Percentiles rank a stretch among this genome's conserved stretches.
Evolutionary conservation across 345 rosid genomes (phyloP).

Genomic region (Arabis hirsuta): DNA sequence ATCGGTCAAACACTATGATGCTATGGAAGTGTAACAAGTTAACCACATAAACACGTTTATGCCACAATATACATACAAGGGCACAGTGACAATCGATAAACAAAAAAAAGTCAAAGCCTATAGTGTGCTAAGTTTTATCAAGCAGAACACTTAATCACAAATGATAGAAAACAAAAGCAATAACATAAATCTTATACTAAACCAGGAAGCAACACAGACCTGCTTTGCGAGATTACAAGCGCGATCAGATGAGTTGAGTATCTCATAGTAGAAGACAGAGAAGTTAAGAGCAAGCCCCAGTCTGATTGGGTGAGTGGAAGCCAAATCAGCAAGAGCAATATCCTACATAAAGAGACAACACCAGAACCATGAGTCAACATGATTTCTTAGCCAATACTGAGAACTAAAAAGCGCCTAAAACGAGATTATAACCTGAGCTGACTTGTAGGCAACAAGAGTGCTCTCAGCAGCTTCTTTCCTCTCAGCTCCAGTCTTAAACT

Average conservation of each 20-base stretch:
- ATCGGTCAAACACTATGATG: neutral
- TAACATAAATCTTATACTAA: neutral
- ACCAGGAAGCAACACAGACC: conserved; percentile 47
- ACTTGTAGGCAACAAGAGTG: conserved; percentile 90
- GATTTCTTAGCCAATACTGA: neutral
- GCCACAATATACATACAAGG: neutral
- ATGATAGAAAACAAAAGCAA: too few species aligned
- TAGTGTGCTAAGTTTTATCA: neutral
- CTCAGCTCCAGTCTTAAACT: conserved; percentile 90
- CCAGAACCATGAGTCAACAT: conserved; percentile 17
- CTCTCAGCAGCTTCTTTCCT: conserved; percentile 99
- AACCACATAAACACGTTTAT: neutral
- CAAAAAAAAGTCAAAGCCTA: too few species aligned
- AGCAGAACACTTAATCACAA: neutral
- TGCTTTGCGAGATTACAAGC: conserved; percentile 96
- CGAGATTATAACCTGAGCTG: conserved; percentile 72
- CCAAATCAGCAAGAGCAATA: conserved; percentile 84
- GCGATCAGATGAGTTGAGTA: conserved; percentile 96
- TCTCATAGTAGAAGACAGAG: conserved; percentile 98
- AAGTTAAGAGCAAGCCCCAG: conserved; percentile 97
- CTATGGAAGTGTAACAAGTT: conserved; percentile 5
- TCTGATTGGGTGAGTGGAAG: conserved; percentile 96
- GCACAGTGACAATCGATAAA: neutral
- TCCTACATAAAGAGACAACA: conserved; percentile 54
- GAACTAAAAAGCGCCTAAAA: neutral